Evolutionary conservation across 106 monocot species (phyloP).

Genomic region (Acorus gramineus): DNA sequence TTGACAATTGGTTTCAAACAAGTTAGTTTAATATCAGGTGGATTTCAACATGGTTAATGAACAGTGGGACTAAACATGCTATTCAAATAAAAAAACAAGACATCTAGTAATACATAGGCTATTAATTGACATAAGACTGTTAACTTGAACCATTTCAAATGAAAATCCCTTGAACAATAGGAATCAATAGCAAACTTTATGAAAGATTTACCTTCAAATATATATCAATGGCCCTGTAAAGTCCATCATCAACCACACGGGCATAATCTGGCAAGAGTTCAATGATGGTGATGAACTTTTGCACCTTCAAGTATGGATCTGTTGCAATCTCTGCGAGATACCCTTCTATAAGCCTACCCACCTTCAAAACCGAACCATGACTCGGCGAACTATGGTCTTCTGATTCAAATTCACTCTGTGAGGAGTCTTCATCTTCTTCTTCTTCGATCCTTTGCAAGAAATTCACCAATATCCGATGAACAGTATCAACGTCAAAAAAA

Average conservation of each 20-base stretch:
- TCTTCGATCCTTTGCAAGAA: slow-evolving; percentile 78
- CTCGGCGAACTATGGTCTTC: slow-evolving; percentile 43
- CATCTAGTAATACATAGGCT: no score
- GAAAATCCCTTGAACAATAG: no score
- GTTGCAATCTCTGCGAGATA: slow-evolving; percentile 93
- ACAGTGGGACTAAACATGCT: no score
- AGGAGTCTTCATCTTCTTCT: slow-evolving; percentile 49
- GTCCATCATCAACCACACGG: slow-evolving; percentile 78
- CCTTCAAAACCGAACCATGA: slow-evolving; percentile 65
- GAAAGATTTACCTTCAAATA: slow-evolving; percentile 65
- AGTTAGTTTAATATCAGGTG: no score
- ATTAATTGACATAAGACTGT: no score
- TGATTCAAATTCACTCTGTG: slow-evolving; percentile 59
- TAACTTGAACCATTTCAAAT: no score
- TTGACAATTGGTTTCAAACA: no score
- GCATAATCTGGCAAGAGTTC: slow-evolving; percentile 95
- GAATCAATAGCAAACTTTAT: no score
- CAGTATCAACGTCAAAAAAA: slow-evolving; percentile 71
- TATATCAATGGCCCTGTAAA: slow-evolving; percentile 85
- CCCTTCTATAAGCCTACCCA: slow-evolving; percentile 81
- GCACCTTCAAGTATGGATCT: slow-evolving; percentile 71
- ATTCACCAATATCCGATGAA: slow-evolving; percentile 62
- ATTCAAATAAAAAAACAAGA: no score
- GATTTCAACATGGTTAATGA: no score
- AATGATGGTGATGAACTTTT: slow-evolving; percentile 70